Conservation (phyloP, 768 basidiomycete genomes). For the Trametes meyenii region DNA sequence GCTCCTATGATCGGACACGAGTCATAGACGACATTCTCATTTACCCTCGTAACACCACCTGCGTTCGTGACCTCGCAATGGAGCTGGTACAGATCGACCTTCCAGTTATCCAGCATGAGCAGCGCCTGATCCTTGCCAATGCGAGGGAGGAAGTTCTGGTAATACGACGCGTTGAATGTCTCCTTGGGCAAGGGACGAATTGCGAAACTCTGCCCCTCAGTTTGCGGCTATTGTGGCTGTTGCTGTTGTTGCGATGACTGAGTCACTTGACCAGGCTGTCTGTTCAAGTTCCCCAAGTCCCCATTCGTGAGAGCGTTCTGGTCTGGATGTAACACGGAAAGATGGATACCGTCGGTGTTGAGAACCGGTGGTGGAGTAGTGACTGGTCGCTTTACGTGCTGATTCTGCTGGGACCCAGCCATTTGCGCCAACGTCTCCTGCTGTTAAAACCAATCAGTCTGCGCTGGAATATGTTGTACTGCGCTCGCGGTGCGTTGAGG, state of each 20-base stretch:
- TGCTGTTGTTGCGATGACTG: slow-evolving; percentile 38
- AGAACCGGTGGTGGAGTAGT: slow-evolving; percentile 16
- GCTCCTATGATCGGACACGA: slow-evolving; percentile 69
- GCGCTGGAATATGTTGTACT: slow-evolving; percentile 1
- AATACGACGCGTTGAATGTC: slow-evolving; percentile 52
- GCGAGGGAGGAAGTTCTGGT: slow-evolving; percentile 47
- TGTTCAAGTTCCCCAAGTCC: background rate
- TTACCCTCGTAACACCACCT: slow-evolving; percentile 54
- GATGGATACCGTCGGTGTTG: slow-evolving; percentile 2
- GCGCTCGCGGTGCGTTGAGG: slow-evolving; percentile 11
- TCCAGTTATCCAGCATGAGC: slow-evolving; percentile 53
- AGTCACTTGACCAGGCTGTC: slow-evolving; percentile 6
- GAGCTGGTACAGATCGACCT: slow-evolving; percentile 61
- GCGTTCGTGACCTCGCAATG: slow-evolving; percentile 62
- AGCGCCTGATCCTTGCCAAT: slow-evolving; percentile 43
- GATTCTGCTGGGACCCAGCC: slow-evolving; percentile 9
- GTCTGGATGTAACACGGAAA: background rate
- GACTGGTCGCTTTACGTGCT: slow-evolving; percentile 7
- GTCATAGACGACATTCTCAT: slow-evolving; percentile 31
- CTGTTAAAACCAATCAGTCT: slow-evolving; percentile 10
- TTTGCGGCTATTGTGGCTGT: slow-evolving; percentile 35
- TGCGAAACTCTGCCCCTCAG: slow-evolving; percentile 5
- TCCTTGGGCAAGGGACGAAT: slow-evolving; percentile 49
- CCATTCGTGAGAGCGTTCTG: slow-evolving; percentile 7
- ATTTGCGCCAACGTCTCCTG: slow-evolving; percentile 4